Evolutionary conservation across 2,329 filamentous ascomycete species (phyloP), one percentile per base, ranked within the genome.

Genomic region (Cladosporium cucumerinum): DNA sequence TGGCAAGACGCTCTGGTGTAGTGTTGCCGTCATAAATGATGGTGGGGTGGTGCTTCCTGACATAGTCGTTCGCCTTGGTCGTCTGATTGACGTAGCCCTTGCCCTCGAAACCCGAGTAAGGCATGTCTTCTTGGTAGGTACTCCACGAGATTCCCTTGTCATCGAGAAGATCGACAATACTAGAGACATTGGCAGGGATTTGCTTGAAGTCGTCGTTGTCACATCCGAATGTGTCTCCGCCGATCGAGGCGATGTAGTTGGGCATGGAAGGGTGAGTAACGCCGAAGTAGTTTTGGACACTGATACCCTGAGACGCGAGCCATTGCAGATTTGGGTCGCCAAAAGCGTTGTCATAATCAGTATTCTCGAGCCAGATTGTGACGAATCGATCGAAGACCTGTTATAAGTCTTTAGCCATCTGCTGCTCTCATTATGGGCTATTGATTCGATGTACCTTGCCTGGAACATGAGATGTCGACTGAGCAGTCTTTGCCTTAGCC

Each of bases 351-450:
- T 86, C 82, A 69, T 85, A 93, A 76, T 86, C 82, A 57, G 87
- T 90, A 75, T 93, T 93, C 80, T 93, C 91, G 57, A 92, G 82
- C 87, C 89, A 93, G 76, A 93, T 87, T 65, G 87, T 85, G 63
- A 87, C 86, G 67, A 91, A 85, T 18, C 90, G 86, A 73, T 92
- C 85, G 73, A 93, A 93, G 0, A 83, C 86, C 60, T 62, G 6
- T 23, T n/a, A 12, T 34, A 23, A 3, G 16, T 18, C 23, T n/a
- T 61, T 10, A 61, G 58, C 4, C 25, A 28, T 43, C 1, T 25
- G 14, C 21, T 34, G 21, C 3, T 16, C 12, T 18, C 25, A 23
- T 23, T 10, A 12, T 11, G 23, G 11, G 14, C 2, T n/a, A 36
- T 4, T 7, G 23, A 52, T 26, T 5, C 0, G 0, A 48, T 34